Conservation (phyloP, 495 filamentous ascomycete species). For the Penicillium malachiteum region DNA sequence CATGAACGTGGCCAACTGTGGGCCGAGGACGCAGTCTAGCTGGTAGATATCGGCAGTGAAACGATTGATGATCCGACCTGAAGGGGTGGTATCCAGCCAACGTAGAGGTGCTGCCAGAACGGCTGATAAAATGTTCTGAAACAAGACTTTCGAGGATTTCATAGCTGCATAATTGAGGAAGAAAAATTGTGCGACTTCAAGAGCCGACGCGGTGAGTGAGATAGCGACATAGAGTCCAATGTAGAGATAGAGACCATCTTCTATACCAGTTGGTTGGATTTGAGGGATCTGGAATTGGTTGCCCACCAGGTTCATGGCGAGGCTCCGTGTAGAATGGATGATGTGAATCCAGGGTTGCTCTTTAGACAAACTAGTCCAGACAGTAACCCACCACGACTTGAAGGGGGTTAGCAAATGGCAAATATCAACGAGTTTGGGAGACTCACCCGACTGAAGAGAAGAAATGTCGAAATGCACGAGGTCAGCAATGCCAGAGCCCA, state of each 20-base stretch:
- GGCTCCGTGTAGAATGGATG: too few species aligned
- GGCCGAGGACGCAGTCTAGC: too few species aligned
- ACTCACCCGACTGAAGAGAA: too few species aligned
- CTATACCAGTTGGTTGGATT: too few species aligned
- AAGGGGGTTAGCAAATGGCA: neutral
- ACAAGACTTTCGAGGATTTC: too few species aligned
- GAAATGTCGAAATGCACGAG: neutral
- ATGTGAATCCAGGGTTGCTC: too few species aligned
- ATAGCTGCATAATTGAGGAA: too few species aligned
- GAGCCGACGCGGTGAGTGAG: neutral
- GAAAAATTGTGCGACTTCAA: too few species aligned
- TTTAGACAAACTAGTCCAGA: conserved; percentile 1
- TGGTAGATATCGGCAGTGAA: conserved; percentile 49
- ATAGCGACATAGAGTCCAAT: neutral
- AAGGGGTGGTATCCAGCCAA: conserved; percentile 50
- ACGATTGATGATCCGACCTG: conserved; percentile 53
- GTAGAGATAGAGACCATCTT: neutral
- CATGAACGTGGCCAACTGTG: too few species aligned
- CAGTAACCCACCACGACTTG: neutral
- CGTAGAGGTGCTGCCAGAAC: conserved; percentile 49
- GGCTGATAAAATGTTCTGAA: conserved; percentile 40
- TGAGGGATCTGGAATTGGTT: too few species aligned
- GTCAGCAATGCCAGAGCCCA: too few species aligned
- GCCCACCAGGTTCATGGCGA: too few species aligned
- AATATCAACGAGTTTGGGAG: neutral